Evolutionary conservation across 2,329 filamentous ascomycete species (phyloP), one percentile per base, ranked within the genome.

Genomic region (Emergomyces orientalis): DNA sequence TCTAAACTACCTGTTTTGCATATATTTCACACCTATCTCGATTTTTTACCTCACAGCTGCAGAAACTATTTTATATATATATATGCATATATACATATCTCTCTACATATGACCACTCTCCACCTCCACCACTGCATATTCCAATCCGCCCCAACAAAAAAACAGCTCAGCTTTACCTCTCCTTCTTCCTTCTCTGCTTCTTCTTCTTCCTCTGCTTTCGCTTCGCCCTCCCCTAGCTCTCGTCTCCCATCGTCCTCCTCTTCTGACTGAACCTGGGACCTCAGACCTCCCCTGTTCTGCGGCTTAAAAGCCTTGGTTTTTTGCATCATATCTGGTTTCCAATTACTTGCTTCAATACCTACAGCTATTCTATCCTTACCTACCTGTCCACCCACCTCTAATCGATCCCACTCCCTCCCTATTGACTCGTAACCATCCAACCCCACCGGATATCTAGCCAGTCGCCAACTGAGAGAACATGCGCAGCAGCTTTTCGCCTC

Each of bases 231-330:
- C 14, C 25, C 5, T 7, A 7, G 13, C 30, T 22, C 34, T 32
- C 41, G 2, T 41, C 30, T 25, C 39, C 34, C 14, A 1, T 47
- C 43, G 1, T 47, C 43, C n/a, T 47, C 60, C 34, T 41, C n/a
- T 25, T 67, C 63, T 1, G n/a, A 43, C 3, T 64, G 41, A 55
- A 34, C n/a, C n/a, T n/a, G n/a, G 55, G 7, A 66, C 62, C 1
- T 56, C 37, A 19, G 67, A 64, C 13, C 66, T 66, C 27, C 70
- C 63, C n/a, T 68, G 64, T 30, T 37, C 34, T 37, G 3, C 34
- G 13, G 34, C 34, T 37, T 37, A 8, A 37, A 37, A 37, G 34
- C 13, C 34, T 37, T 37, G 34, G 34, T 37, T 37, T 37, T 37
- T 37, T 19, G 2, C 39, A 43, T 43, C 39, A 43, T 7, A 37